Percentiles rank a stretch among this genome's conserved stretches.
These are phyloP conservation scores for Malus asiatica DNA, from an alignment of 306 rosid species.

Conservation along the genomic window DNA sequence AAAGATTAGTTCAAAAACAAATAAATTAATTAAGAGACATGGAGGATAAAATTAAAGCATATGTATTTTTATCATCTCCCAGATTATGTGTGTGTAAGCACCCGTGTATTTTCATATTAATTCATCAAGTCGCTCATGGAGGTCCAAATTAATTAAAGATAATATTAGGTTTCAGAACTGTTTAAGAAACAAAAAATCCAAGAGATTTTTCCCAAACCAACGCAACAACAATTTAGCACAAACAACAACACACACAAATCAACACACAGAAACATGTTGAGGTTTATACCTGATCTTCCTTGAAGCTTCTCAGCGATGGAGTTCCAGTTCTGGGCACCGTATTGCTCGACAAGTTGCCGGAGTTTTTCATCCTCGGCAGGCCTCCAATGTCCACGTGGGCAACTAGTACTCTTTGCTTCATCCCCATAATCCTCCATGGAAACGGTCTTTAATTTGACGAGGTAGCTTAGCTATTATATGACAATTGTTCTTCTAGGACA, in stretches of 20 bases:
- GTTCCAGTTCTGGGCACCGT: conserved; percentile 94
- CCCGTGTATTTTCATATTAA: not conserved
- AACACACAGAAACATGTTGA: not conserved
- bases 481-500: conserved; percentile 20
- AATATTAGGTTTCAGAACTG: not conserved
- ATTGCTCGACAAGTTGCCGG: conserved; percentile 68
- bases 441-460: not conserved
- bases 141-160: not conserved
- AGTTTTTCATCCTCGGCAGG: conserved; percentile 87
- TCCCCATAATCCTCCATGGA: conserved; percentile 60
- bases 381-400: conserved; percentile 92
- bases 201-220: not conserved
- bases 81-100: not conserved
- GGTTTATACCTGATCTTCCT: conserved; percentile 85
- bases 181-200: not conserved
- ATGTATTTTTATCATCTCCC: not conserved
- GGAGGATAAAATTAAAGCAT: not conserved
- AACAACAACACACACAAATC: not conserved
- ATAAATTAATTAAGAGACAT: not conserved
- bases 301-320: conserved; percentile 88
- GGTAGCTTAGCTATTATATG: not conserved
- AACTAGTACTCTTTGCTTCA: conserved; percentile 35
- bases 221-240: not conserved
- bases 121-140: not conserved
- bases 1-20: not conserved